Percentiles rank a stretch among this genome's conserved stretches.
phyloP scores from a whole-genome alignment of 306 rosid species.

The Vigna hirtella region DNA sequence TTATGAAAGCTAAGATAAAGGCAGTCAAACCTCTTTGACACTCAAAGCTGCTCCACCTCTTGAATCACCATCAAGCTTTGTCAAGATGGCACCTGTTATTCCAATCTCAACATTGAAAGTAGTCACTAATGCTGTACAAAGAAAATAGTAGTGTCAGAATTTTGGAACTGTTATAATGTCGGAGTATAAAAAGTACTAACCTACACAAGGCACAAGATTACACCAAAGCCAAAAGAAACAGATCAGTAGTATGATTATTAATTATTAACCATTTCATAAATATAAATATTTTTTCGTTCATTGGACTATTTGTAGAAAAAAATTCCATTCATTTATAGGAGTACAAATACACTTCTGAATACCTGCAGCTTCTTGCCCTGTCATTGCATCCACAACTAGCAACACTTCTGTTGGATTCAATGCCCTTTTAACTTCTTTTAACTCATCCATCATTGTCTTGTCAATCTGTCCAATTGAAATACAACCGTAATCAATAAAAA shows the following conservation, averaged over 20 bases:
- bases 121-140: conserved; percentile 81
- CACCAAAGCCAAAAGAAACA: conserved; percentile 22
- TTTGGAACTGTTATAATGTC: conserved; percentile 19
- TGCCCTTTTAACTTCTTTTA: conserved; percentile 83
- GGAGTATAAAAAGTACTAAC: background rate
- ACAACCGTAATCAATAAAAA: conserved; percentile 32
- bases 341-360: conserved; percentile 38
- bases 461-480: conserved; percentile 71
- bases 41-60: conserved; percentile 99
- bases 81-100: conserved; percentile 97
- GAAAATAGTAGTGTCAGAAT: conserved; percentile 36
- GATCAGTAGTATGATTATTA: conserved; percentile 26
- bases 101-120: conserved; percentile 98
- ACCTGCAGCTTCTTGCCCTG: conserved; percentile 99
- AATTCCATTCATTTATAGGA: conserved; percentile 8
- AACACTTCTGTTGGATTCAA: conserved; percentile 91
- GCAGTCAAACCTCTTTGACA: conserved; percentile 83
- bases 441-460: conserved; percentile 94
- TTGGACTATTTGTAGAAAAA: conserved; percentile 15
- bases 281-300: conserved; percentile 9
- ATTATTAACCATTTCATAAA: conserved; percentile 33
- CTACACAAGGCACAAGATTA: conserved; percentile 5
- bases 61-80: conserved; percentile 99
- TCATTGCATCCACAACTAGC: conserved; percentile 99
- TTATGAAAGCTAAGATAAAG: conserved; percentile 27